Conservation (phyloP, 305 asterid species). For the Rubia peregrina region DNA sequence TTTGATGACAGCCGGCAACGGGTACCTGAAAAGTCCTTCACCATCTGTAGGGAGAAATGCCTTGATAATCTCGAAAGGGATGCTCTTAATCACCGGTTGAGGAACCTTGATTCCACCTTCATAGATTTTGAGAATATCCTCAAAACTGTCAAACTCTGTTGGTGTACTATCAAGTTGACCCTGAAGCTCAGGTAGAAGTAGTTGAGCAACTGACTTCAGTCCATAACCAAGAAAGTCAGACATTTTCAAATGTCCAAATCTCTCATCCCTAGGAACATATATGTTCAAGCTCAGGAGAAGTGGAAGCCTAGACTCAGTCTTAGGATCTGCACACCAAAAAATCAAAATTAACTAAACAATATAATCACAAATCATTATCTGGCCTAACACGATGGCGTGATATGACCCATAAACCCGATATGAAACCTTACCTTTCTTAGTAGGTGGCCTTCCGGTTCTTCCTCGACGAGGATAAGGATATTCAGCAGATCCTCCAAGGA, state of each 20-base stretch:
- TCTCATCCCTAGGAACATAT: slow-evolving; percentile 69
- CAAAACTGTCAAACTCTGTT: slow-evolving; percentile 52
- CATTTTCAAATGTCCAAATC: slow-evolving; percentile 62
- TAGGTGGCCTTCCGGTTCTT: slow-evolving; percentile 60
- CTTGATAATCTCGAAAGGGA: slow-evolving; percentile 49
- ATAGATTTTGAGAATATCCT: slow-evolving; percentile 36
- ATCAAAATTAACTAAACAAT: too few species aligned
- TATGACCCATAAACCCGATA: too few species aligned
- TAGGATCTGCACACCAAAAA: slow-evolving; percentile 34
- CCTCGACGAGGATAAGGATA: slow-evolving; percentile 85
- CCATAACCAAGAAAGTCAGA: slow-evolving; percentile 52
- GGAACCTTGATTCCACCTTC: slow-evolving; percentile 65
- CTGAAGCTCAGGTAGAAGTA: slow-evolving; percentile 43
- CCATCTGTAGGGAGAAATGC: slow-evolving; percentile 48
- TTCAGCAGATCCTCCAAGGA: slow-evolving; percentile 61
- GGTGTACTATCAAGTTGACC: slow-evolving; percentile 30
- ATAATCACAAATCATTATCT: too few species aligned
- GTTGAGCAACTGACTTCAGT: slow-evolving; percentile 47
- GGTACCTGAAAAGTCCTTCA: slow-evolving; percentile 56
- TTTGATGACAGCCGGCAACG: slow-evolving; percentile 51
- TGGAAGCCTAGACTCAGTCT: slow-evolving; percentile 52
- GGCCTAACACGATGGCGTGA: not conserved
- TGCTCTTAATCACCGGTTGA: slow-evolving; percentile 25
- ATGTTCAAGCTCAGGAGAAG: slow-evolving; percentile 43
- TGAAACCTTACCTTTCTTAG: slow-evolving; percentile 40